These are phyloP conservation scores for Ambrosia artemisiifolia DNA, from an alignment of 129 eudicot genomes.

Conservation along the genomic window DNA sequence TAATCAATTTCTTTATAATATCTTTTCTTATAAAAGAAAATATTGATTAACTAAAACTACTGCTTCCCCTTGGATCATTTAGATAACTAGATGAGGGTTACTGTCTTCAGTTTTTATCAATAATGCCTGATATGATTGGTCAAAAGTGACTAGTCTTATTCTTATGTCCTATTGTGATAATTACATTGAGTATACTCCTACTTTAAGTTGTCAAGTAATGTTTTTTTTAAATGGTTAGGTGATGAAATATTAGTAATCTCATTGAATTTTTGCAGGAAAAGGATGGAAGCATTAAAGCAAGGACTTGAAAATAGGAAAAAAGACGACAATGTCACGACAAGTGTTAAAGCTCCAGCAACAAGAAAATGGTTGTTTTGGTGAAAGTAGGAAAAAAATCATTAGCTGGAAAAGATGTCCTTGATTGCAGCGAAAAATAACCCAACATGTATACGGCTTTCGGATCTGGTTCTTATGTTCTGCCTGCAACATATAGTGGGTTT, in stretches of 20 bases:
- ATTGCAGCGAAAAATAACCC: conserved; percentile 2
- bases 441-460: conserved; percentile 5
- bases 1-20: neutral
- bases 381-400: conserved; percentile 22
- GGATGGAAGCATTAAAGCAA: conserved; percentile 78
- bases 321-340: conserved; percentile 34
- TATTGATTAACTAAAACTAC: neutral
- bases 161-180: conserved; percentile 10
- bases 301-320: conserved; percentile 77
- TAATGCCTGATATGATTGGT: conserved; percentile 24
- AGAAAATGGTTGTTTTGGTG: conserved; percentile 85
- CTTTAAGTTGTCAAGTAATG: neutral
- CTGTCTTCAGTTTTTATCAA: conserved; percentile 25
- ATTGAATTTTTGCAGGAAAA: conserved; percentile 47
- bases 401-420: conserved; percentile 4
- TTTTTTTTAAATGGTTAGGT: neutral
- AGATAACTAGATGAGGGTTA: too few species aligned
- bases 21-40: neutral
- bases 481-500: neutral
- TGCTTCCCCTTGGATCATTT: conserved; percentile 2
- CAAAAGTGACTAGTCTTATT: neutral
- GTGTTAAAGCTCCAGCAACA: conserved; percentile 35
- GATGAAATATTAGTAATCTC: neutral
- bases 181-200: neutral
- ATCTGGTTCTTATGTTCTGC: neutral